phyloP scores from a whole-genome alignment of 208 protist species.

The Leishmania gerbilli region DNA sequence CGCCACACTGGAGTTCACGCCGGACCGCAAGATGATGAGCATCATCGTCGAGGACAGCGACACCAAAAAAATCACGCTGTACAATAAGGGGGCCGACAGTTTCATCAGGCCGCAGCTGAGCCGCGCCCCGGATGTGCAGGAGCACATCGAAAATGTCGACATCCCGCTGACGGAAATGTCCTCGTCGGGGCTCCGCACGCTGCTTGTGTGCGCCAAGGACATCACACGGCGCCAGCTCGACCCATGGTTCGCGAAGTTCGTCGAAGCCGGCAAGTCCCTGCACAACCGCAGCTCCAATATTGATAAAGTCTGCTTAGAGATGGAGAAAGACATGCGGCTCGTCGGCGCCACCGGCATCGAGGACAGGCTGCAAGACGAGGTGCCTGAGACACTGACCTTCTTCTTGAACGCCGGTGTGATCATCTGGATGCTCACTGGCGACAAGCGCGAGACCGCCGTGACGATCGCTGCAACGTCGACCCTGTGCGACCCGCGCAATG shows the following conservation, averaged over 20 bases:
- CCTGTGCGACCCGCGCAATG: slow-evolving; percentile 74
- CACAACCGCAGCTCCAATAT: slow-evolving; percentile 60
- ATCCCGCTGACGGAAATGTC: slow-evolving; percentile 78
- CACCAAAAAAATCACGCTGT: slow-evolving; percentile 74
- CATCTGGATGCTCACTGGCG: slow-evolving; percentile 98
- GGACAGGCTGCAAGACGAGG: slow-evolving; percentile 96
- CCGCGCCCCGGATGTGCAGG: slow-evolving; percentile 45
- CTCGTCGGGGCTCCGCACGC: slow-evolving; percentile 80
- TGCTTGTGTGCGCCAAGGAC: slow-evolving; percentile 78
- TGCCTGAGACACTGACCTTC: slow-evolving; percentile 93
- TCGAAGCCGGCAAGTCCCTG: slow-evolving; percentile 58
- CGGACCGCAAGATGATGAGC: slow-evolving; percentile 93
- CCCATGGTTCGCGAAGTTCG: slow-evolving; percentile 63
- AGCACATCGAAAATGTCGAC: slow-evolving; percentile 44
- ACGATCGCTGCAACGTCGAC: slow-evolving; percentile 87
- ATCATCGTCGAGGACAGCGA: slow-evolving; percentile 78
- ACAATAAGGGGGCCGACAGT: slow-evolving; percentile 92
- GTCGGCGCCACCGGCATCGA: slow-evolving; percentile 96
- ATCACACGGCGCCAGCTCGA: slow-evolving; percentile 61
- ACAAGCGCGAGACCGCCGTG: slow-evolving; percentile 97
- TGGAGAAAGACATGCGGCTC: slow-evolving; percentile 89
- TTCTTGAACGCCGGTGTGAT: slow-evolving; percentile 93
- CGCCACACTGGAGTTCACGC: slow-evolving; percentile 88
- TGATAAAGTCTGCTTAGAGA: slow-evolving; percentile 83
- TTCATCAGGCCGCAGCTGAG: slow-evolving; percentile 66